Percentiles rank a stretch among this genome's conserved stretches.
Conservation (phyloP, 192 early-diverging fungal species). For the Bifiguratus adelaidae region DNA sequence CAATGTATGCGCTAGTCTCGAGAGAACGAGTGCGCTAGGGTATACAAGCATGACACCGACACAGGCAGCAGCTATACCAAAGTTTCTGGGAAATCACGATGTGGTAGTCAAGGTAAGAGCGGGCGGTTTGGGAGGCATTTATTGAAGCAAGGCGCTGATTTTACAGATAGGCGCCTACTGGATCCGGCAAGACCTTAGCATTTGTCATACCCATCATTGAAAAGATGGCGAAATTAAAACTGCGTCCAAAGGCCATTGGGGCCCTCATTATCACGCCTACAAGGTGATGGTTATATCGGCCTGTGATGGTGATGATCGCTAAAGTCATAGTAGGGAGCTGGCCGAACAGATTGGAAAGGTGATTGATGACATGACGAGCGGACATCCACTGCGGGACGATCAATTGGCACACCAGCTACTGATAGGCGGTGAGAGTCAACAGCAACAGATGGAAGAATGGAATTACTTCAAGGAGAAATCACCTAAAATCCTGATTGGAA, state of each 20-base stretch:
- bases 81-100: slow-evolving; percentile 87
- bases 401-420: slow-evolving; percentile 41
- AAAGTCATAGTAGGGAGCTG: slow-evolving; percentile 76
- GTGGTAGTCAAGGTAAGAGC: slow-evolving; percentile 82
- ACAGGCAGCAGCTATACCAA: slow-evolving; percentile 83
- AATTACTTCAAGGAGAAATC: too few species aligned
- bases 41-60: slow-evolving; percentile 91
- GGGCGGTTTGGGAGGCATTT: not conserved
- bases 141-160: not conserved
- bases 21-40: slow-evolving; percentile 49
- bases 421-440: slow-evolving; percentile 58
- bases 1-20: slow-evolving; percentile 22
- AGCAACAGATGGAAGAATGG: slow-evolving; percentile 55
- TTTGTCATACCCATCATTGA: slow-evolving; percentile 91
- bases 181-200: slow-evolving; percentile 91
- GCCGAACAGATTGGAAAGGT: slow-evolving; percentile 79
- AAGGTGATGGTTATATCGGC: slow-evolving; percentile 29
- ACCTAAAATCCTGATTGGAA: slow-evolving; percentile 84
- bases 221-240: slow-evolving; percentile 53
- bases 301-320: too few species aligned
- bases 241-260: slow-evolving; percentile 60
- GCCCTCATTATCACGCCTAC: slow-evolving; percentile 86
- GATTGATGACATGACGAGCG: slow-evolving; percentile 45
- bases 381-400: slow-evolving; percentile 20
- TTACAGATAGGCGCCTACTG: slow-evolving; percentile 67